Percentiles rank a stretch among this genome's conserved stretches.
These are phyloP conservation scores for Lentinula guzmanii DNA, from an alignment of 768 basidiomycete genomes.

Conservation along the genomic window DNA sequence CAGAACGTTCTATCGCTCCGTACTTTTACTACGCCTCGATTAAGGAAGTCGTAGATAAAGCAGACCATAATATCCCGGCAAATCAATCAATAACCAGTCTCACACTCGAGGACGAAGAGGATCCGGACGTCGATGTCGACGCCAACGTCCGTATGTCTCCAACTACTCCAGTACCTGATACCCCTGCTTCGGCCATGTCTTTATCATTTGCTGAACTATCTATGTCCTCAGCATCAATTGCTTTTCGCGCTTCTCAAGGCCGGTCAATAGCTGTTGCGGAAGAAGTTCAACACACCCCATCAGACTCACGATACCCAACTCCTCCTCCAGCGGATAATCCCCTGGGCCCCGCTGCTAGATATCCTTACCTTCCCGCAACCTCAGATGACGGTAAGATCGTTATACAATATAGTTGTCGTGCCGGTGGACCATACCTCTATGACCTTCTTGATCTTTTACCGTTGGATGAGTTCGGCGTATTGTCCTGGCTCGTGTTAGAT, in stretches of 20 bases:
- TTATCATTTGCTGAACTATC: neutral
- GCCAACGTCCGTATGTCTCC: neutral
- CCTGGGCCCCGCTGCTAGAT: conserved; percentile 44
- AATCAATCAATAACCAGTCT: conserved; percentile 1
- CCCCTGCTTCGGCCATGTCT: neutral
- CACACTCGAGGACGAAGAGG: neutral
- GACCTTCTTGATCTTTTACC: conserved; percentile 59
- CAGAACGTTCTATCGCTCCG: neutral
- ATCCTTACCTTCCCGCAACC: conserved; percentile 46
- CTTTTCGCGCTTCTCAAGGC: neutral
- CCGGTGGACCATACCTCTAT: conserved; percentile 57
- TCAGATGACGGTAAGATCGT: conserved; percentile 41
- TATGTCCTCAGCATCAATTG: neutral
- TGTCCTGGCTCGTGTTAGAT: conserved; percentile 66
- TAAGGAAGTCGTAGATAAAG: neutral
- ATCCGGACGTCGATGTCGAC: neutral
- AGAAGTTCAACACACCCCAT: neutral
- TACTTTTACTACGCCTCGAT: neutral
- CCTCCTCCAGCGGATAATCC: conserved; percentile 37
- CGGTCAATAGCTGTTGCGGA: neutral
- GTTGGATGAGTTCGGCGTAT: conserved; percentile 55
- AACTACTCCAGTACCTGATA: neutral
- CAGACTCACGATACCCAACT: conserved; percentile 19
- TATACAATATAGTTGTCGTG: conserved; percentile 56
- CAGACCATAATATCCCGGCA: neutral